phyloP scores from a whole-genome alignment of 2,329 filamentous ascomycete genomes.

The Scedosporium boydii region DNA sequence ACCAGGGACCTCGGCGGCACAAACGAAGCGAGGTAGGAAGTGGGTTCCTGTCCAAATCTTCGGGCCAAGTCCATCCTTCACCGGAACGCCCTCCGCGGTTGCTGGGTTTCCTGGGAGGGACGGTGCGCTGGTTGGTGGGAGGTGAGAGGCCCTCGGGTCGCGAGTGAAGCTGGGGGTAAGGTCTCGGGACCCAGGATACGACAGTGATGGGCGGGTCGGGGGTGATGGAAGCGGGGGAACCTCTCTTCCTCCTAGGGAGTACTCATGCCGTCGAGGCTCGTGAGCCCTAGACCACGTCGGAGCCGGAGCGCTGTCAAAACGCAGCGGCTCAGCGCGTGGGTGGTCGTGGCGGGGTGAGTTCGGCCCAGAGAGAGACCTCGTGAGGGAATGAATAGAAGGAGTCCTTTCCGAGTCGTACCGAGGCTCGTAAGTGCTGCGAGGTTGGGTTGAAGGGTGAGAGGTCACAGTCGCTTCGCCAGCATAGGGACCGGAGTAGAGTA shows the following conservation, averaged over 20 bases:
- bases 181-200: not conserved
- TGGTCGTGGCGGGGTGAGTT: not conserved
- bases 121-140: not conserved
- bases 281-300: slow-evolving; percentile 28
- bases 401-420: slow-evolving; percentile 31
- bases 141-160: not conserved
- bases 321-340: slow-evolving; percentile 12
- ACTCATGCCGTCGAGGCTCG: slow-evolving; percentile 34
- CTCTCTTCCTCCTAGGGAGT: slow-evolving; percentile 33
- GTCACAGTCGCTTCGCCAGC: slow-evolving; percentile 12
- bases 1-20: slow-evolving; percentile 58
- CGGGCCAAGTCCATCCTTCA: slow-evolving; percentile 53
- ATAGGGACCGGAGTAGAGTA: not conserved
- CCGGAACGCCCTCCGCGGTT: slow-evolving; percentile 29
- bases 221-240: not conserved
- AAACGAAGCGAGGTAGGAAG: slow-evolving; percentile 56
- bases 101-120: slow-evolving; percentile 12
- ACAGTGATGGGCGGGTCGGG: not conserved
- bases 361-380: slow-evolving; percentile 12
- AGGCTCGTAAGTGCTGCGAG: slow-evolving; percentile 35
- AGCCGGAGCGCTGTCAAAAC: slow-evolving; percentile 24
- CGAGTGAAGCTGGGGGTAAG: not conserved
- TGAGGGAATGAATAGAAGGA: slow-evolving; percentile 18
- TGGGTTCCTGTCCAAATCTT: slow-evolving; percentile 63
- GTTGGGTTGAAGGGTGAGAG: slow-evolving; percentile 27